Evolutionary conservation across 73 alveolate species (phyloP), one percentile per base, ranked within the genome.

Genomic region (Paramecium biaurelia): DNA sequence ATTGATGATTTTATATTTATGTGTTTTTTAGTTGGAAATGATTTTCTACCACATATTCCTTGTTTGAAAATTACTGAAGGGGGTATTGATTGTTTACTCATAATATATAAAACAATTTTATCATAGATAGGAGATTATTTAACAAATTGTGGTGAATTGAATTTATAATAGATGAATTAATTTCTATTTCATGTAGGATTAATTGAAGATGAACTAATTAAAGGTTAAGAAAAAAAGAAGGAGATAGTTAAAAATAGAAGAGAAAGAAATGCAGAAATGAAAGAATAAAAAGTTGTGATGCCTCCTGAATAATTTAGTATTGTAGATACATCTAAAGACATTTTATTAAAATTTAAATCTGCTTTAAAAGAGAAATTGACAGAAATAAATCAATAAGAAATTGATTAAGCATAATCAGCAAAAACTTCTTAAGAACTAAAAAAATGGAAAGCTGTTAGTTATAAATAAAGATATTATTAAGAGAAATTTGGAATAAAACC

Each of bases 21-120:
- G 92, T 98, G 99, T 94, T 99, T 99, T 96, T 97, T 99, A 89
- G 99, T 99, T 10, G 99, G 99, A 47, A 99, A 99, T 88, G 99
- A 99, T 92, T 99, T 99, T 97, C 92, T 99, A 68, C 99, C 99
- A n/a, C 99, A 99, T 86, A 93, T 98, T 85, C 99, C 99, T 14
- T 95, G 99, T 57, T 92, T 99, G 67, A 96, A 95, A 89, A 99
- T 99, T 86, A 93, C 99, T 58, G 99, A 98, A 74, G 99, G 99
- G 15, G 99, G 99, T 43, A 96, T 99, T 10, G 99, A 99, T 96
- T 98, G 99, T 20, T 87, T 99, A 56, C 93, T 99, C 26, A 95
- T 95, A 41, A 89, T 99, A 59, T 99, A 99, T 92, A 96, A 95
- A 76, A 68, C 93, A 43, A 49, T 94, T 20, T 85, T 95, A 34